Percentiles rank a stretch among this genome's conserved stretches.
These are phyloP conservation scores for Saposhnikovia divaricata DNA, from an alignment of 129 eudicot genomes.

Conservation along the genomic window DNA sequence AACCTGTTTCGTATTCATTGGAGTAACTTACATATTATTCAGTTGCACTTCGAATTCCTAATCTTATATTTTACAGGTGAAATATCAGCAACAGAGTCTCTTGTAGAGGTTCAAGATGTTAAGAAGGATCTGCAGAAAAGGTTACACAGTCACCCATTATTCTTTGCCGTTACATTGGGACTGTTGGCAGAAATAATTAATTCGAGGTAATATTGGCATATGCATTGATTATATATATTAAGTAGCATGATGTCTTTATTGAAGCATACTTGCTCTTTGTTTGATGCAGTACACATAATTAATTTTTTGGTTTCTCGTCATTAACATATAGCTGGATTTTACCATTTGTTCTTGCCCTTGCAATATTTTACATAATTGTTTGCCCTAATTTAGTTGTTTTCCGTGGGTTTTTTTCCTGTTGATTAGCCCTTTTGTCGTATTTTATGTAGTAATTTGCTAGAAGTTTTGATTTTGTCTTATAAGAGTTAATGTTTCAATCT, in stretches of 20 bases:
- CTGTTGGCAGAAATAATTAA: constrained; percentile 89
- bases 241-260: background rate
- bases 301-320: background rate
- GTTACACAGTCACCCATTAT: constrained; percentile 65
- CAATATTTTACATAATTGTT: background rate
- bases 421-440: background rate
- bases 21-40: too few species aligned
- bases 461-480: too few species aligned
- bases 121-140: constrained; percentile 32
- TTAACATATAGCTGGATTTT: background rate
- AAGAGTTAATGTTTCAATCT: too few species aligned
- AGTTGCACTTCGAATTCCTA: background rate
- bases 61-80: constrained; percentile 34
- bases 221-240: background rate
- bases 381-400: background rate
- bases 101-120: constrained; percentile 24
- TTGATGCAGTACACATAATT: background rate
- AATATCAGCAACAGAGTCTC: constrained; percentile 30
- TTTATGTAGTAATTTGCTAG: too few species aligned
- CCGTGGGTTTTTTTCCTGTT: background rate
- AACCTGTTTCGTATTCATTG: too few species aligned
- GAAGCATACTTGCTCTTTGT: background rate
- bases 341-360: background rate
- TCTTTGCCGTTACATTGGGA: constrained; percentile 82
- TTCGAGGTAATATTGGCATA: constrained; percentile 50